Base-by-base conservation (phyloP, 106 monocot species). In the Iris macrosiphon region DNA sequence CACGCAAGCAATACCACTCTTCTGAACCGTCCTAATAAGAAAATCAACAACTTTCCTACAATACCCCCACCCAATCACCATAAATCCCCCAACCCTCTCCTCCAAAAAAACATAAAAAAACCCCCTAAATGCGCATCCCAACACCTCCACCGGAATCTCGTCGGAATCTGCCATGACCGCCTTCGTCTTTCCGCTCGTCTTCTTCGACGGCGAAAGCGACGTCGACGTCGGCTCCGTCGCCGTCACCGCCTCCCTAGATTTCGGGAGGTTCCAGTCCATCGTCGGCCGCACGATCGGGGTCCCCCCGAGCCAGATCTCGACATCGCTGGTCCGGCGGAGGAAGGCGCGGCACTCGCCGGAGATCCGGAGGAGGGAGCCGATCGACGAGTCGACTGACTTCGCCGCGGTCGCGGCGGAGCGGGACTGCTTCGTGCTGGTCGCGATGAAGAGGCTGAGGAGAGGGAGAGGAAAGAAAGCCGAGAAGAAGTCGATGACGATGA, bases 301-400 rank as follows among this genome's bases (percentile, higher is more conserved):
- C 65, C 16, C 52, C 6, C 73, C 73, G 24, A 53, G 72, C 24
- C 75, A 72, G 67, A 76, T 82, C 61, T 64, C 72, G 8, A 45
- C 53, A 11, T 76, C 68, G 1, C 72, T 82, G 4, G 64, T 68
- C 26, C 76, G 76, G 25, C 61, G 66, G 9, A 66, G 48, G 66
- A 61, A 67, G 58, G 70, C 70, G 13, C 29, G 65, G 13, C 3
- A 52, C 4, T 66, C 66, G 44, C 66, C 61, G 21, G 66, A 74
- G 21, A 49, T 66, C 53, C 52, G 54, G 3, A 50, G 72, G 9
- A 63, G 56, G 32, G 59, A 70, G 6, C 64, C 73, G 28, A 68
- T 83, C 61, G 73, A 78, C 39, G 78, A 71, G 42, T 51, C 55
- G 0, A 39, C 77, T 21, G 78, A 83, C 40, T 56, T 83, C 40